Evolutionary conservation across 495 filamentous ascomycete genomes (phyloP).

Genomic region (Aspergillus sclerotioniger): DNA sequence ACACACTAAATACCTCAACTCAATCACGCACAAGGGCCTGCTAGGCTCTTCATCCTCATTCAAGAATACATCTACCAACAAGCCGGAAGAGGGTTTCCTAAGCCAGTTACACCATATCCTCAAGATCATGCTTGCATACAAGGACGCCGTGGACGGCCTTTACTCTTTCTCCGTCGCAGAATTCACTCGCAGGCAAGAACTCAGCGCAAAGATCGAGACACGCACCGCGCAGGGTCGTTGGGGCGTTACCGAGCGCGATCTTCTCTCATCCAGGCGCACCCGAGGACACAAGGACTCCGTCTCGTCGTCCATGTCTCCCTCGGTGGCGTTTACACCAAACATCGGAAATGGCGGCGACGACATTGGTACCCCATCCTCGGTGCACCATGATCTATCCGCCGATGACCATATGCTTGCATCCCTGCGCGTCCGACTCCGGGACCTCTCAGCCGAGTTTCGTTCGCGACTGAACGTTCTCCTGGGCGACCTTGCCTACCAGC

Average conservation of each 20-base stretch:
- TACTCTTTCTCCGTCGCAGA: slow-evolving; percentile 93
- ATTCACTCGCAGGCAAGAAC: slow-evolving; percentile 86
- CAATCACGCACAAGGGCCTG: slow-evolving; percentile 95
- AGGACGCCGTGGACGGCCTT: slow-evolving; percentile 88
- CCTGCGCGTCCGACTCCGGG: slow-evolving; percentile 65
- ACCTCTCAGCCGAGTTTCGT: slow-evolving; percentile 72
- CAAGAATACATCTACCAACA: slow-evolving; percentile 37
- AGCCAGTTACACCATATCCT: slow-evolving; percentile 87
- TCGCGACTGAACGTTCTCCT: slow-evolving; percentile 74
- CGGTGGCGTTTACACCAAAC: slow-evolving; percentile 33
- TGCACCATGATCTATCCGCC: slow-evolving; percentile 32
- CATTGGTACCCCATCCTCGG: slow-evolving; percentile 32
- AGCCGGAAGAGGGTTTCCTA: slow-evolving; percentile 80
- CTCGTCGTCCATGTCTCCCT: slow-evolving; percentile 23
- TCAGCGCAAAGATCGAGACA: slow-evolving; percentile 67
- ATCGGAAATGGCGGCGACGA: slow-evolving; percentile 24
- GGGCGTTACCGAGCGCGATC: slow-evolving; percentile 60
- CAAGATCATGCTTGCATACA: slow-evolving; percentile 90
- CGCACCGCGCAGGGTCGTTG: slow-evolving; percentile 60
- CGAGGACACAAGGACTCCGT: slow-evolving; percentile 24
- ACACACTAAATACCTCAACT: slow-evolving; percentile 84
- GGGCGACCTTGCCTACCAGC: slow-evolving; percentile 87
- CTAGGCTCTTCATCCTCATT: slow-evolving; percentile 63
- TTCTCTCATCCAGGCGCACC: slow-evolving; percentile 27
- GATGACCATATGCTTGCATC: slow-evolving; percentile 73